These are phyloP conservation scores for Schizosaccharomyces lindneri DNA, from an alignment of 805 yeast genomes.

Conservation along the genomic window DNA sequence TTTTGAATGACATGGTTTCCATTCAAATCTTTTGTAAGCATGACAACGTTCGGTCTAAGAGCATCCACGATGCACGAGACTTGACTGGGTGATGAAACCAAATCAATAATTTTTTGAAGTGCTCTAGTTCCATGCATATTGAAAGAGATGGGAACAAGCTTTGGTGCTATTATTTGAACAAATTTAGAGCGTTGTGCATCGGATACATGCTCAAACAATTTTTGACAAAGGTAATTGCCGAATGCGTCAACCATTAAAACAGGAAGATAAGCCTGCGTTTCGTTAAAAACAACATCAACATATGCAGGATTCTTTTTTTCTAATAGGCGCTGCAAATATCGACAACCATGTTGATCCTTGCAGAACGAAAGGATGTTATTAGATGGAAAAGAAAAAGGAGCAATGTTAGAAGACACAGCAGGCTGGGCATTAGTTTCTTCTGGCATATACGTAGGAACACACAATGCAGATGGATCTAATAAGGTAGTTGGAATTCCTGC, in stretches of 20 bases:
- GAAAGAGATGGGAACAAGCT: conserved; percentile 55
- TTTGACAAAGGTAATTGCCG: conserved; percentile 85
- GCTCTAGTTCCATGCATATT: conserved; percentile 96
- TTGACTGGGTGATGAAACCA: conserved; percentile 46
- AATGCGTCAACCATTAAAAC: conserved; percentile 83
- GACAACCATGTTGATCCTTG: conserved; percentile 90
- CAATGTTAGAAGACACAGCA: neutral
- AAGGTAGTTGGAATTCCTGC: neutral
- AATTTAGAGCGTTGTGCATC: conserved; percentile 44
- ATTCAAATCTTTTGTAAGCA: conserved; percentile 65
- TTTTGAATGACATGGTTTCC: conserved; percentile 95
- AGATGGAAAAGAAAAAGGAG: neutral
- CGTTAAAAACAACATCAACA: conserved; percentile 39
- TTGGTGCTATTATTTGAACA: conserved; percentile 46
- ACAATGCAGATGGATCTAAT: neutral
- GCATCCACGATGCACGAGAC: conserved; percentile 34
- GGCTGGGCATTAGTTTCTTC: neutral
- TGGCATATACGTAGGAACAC: neutral
- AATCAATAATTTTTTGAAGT: conserved; percentile 72
- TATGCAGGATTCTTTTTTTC: conserved; percentile 22
- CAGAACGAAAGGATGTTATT: conserved; percentile 56
- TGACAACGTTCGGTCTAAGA: conserved; percentile 46
- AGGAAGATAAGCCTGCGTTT: conserved; percentile 49
- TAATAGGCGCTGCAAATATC: conserved; percentile 70
- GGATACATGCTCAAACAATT: conserved; percentile 53